Evolutionary conservation across 2,329 filamentous ascomycete species (phyloP).

Genomic region (Colletotrichum phormii): DNA sequence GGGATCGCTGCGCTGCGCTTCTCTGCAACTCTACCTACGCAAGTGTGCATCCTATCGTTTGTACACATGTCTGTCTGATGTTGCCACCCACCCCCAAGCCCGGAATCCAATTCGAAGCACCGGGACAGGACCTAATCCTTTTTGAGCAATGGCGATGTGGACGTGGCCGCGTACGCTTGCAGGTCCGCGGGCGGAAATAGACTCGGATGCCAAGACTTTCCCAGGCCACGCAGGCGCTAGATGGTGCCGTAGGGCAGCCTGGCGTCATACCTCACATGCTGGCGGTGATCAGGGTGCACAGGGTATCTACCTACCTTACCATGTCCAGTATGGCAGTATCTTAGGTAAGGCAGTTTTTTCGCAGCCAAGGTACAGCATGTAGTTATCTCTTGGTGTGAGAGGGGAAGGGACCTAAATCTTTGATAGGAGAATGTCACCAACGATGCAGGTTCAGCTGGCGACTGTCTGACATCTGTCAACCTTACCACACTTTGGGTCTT

Average conservation of each 20-base stretch:
- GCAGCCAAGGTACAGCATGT: background rate
- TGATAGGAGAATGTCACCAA: background rate
- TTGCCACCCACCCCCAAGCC: background rate
- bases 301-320: background rate
- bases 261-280: slow-evolving; percentile 34
- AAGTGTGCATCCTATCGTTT: background rate
- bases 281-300: slow-evolving; percentile 21
- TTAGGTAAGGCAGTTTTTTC: no score
- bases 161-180: slow-evolving; percentile 33
- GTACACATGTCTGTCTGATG: background rate
- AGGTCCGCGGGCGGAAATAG: slow-evolving; percentile 26
- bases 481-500: background rate
- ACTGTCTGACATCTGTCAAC: background rate
- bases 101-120: slow-evolving; percentile 1
- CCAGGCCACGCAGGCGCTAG: slow-evolving; percentile 4
- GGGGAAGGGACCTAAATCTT: background rate
- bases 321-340: background rate
- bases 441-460: background rate
- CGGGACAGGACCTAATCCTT: slow-evolving; percentile 13
- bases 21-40: background rate
- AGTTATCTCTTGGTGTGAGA: background rate
- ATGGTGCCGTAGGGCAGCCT: slow-evolving; percentile 26
- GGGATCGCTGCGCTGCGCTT: background rate
- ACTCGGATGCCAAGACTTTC: slow-evolving; percentile 30
- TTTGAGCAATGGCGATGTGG: slow-evolving; percentile 23